phyloP scores from a whole-genome alignment of 352 stramenopile genomes.

The Phytophthora idaei region DNA sequence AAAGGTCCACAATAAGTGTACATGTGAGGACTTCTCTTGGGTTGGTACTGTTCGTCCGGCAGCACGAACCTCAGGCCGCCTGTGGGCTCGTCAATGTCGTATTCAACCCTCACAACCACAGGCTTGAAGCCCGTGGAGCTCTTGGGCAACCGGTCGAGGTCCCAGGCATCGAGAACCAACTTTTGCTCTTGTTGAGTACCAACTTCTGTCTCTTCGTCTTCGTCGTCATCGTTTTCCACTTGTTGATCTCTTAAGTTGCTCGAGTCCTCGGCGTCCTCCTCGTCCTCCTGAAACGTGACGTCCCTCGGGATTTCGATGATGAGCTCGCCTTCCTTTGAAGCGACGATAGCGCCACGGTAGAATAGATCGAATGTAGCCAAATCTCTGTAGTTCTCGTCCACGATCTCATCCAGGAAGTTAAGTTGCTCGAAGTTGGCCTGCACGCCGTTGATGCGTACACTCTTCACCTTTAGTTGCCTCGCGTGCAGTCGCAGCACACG shows the following conservation, averaged over 20 bases:
- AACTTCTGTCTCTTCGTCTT: constrained; percentile 46
- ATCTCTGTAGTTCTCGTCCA: constrained; percentile 83
- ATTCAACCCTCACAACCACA: constrained; percentile 76
- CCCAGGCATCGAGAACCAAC: constrained; percentile 68
- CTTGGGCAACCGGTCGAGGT: constrained; percentile 68
- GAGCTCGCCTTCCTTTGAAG: constrained; percentile 83
- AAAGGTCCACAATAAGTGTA: constrained; percentile 88
- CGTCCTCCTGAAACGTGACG: constrained; percentile 60
- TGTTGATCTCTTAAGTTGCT: constrained; percentile 43
- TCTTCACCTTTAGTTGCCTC: constrained; percentile 67
- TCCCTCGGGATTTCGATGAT: constrained; percentile 75
- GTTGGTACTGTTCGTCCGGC: constrained; percentile 66
- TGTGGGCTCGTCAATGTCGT: constrained; percentile 72
- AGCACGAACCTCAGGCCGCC: constrained; percentile 78
- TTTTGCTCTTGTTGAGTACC: constrained; percentile 34
- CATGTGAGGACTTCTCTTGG: constrained; percentile 82
- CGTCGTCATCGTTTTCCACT: constrained; percentile 35
- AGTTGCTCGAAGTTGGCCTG: constrained; percentile 77
- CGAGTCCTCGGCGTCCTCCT: constrained; percentile 44
- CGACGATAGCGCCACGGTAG: constrained; percentile 84
- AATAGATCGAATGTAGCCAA: constrained; percentile 85
- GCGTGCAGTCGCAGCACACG: constrained; percentile 75
- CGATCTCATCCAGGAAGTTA: constrained; percentile 76
- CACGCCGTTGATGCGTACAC: constrained; percentile 63
- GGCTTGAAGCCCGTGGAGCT: constrained; percentile 77